phyloP scores from a whole-genome alignment of 2,329 filamentous ascomycete species.

The Penicillium sp. region DNA sequence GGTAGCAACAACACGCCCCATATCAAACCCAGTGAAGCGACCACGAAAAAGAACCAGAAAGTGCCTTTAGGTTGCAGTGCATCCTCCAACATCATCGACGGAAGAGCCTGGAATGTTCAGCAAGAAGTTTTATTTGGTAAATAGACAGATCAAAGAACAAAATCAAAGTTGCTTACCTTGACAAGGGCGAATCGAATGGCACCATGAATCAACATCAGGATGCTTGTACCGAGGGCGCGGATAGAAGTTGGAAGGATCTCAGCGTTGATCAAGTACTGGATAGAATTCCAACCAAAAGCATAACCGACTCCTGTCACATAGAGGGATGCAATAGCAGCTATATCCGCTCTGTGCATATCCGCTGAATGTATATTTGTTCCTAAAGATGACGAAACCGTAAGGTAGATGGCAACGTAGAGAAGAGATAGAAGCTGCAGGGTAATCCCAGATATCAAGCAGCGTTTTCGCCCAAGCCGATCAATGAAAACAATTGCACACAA shows the following conservation, averaged over 20 bases:
- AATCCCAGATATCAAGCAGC: not conserved
- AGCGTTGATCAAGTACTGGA: conserved; percentile 6
- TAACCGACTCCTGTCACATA: conserved; percentile 4
- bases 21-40: not conserved
- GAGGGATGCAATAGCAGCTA: not conserved
- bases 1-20: conserved; percentile 4
- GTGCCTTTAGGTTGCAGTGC: conserved; percentile 1
- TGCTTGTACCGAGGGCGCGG: not conserved
- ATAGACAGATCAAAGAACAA: not conserved
- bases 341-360: not conserved
- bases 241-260: conserved; percentile 1
- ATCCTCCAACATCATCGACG: not conserved
- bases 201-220: conserved; percentile 2
- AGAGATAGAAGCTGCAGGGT: not conserved
- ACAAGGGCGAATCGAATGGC: not conserved
- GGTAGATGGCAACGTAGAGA: not conserved
- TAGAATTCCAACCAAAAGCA: conserved; percentile 7
- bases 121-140: not conserved
- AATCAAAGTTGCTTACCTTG: not conserved
- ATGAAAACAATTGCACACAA: not conserved
- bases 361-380: not conserved
- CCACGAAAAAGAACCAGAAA: conserved; percentile 4
- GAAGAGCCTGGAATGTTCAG: not conserved
- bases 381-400: not conserved
- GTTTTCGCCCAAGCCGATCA: not conserved